A percentile compares a stretch with the other conserved stretches of the same genome.
Evolutionary conservation across 331 rosid genomes (phyloP).

Genomic region (Acacia concinna): DNA sequence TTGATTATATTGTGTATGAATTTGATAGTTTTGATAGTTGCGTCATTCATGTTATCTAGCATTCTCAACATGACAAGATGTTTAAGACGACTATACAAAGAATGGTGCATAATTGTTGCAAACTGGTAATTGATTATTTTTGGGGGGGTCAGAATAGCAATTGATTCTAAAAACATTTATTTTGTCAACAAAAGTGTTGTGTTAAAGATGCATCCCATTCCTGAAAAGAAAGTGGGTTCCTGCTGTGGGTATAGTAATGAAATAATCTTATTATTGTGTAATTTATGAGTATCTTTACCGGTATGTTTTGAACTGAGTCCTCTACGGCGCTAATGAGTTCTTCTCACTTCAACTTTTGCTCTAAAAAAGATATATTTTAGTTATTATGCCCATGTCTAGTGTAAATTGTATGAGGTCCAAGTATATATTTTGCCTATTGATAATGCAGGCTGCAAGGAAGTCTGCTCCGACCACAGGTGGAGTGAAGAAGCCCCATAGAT

Average conservation of each 20-base stretch:
- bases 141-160: background rate
- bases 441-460: constrained; percentile 41
- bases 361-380: background rate
- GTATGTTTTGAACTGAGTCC: background rate
- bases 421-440: background rate
- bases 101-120: background rate
- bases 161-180: background rate
- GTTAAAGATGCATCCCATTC: background rate
- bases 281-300: background rate
- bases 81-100: background rate
- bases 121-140: background rate
- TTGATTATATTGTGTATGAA: background rate
- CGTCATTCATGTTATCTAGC: background rate
- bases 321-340: background rate
- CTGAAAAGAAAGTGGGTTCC: background rate
- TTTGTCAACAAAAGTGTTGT: background rate
- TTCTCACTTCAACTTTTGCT: background rate
- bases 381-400: background rate
- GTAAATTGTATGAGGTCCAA: constrained; percentile 1
- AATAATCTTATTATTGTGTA: background rate
- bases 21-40: background rate
- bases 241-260: too few relatives aligned
- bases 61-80: background rate
- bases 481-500: constrained; percentile 44
- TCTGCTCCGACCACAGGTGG: constrained; percentile 44